Evolutionary conservation across 495 filamentous ascomycete species (phyloP).

Genomic region (Corynascus novoguineensis): DNA sequence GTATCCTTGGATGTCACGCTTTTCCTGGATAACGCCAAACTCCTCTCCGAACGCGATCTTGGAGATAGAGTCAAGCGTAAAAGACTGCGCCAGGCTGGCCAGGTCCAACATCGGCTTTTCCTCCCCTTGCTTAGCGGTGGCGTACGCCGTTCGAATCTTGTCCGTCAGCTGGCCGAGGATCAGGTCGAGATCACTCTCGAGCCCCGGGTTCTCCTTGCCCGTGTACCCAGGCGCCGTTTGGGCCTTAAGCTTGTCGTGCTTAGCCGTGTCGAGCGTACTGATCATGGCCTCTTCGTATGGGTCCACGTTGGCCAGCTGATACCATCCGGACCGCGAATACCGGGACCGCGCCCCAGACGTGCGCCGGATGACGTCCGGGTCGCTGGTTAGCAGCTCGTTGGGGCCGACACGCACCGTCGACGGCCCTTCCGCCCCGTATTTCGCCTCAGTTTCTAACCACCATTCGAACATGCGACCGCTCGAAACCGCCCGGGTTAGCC

Average conservation of each 20-base stretch:
- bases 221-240: conserved; percentile 41
- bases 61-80: conserved; percentile 49
- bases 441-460: conserved; percentile 13
- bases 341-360: conserved; percentile 30
- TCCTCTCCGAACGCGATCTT: conserved; percentile 47
- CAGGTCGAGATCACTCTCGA: conserved; percentile 44
- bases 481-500: conserved; percentile 19
- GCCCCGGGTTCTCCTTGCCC: conserved; percentile 43
- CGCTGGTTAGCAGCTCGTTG: conserved; percentile 41
- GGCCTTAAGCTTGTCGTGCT: conserved; percentile 38
- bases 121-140: conserved; percentile 16
- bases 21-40: conserved; percentile 41
- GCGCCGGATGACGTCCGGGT: conserved; percentile 33
- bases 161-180: conserved; percentile 35
- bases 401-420: conserved; percentile 48
- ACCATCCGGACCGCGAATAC: conserved; percentile 34
- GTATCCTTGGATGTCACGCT: conserved; percentile 48
- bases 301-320: conserved; percentile 26
- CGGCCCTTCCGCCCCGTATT: conserved; percentile 33
- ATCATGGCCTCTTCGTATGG: conserved; percentile 39
- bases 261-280: conserved; percentile 33
- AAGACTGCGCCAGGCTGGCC: conserved; percentile 37
- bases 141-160: conserved; percentile 35
- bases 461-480: conserved; percentile 32
- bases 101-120: conserved; percentile 41